phyloP scores from a whole-genome alignment of 495 filamentous ascomycete species.

The Neurospora sp. region DNA sequence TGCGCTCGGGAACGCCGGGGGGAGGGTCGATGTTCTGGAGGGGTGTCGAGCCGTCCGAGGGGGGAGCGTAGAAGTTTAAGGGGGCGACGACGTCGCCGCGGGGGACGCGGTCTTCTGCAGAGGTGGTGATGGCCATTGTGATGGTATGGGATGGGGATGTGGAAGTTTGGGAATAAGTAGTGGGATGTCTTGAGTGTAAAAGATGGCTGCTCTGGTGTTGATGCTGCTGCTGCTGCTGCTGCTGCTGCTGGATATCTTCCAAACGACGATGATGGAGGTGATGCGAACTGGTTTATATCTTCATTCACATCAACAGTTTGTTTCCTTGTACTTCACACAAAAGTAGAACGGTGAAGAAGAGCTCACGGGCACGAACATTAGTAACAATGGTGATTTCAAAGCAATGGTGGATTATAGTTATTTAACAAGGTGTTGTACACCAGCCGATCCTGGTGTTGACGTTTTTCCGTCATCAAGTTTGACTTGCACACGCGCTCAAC shows the following conservation, averaged over 20 bases:
- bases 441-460: neutral
- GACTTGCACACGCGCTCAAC: neutral
- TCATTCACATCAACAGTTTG: neutral
- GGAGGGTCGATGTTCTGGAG: conserved; percentile 61
- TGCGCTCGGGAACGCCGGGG: conserved; percentile 48
- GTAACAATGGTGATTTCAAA: neutral
- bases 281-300: neutral
- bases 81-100: conserved; percentile 54
- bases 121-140: conserved; percentile 2
- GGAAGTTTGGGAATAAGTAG: too few species aligned
- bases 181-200: neutral
- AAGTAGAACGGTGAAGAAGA: neutral
- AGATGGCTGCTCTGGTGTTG: neutral
- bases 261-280: neutral
- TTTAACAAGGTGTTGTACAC: neutral
- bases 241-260: neutral
- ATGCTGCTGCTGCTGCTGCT: neutral
- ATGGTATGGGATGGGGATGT: neutral
- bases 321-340: too few species aligned
- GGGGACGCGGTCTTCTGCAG: conserved; percentile 37
- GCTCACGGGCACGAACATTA: neutral
- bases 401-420: neutral
- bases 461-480: neutral
- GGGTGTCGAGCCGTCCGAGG: conserved; percentile 52
- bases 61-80: conserved; percentile 60